Evolutionary conservation across 208 protist genomes (phyloP), one percentile per base, ranked within the genome.

Genomic region (Trypanosoma boissoni): DNA sequence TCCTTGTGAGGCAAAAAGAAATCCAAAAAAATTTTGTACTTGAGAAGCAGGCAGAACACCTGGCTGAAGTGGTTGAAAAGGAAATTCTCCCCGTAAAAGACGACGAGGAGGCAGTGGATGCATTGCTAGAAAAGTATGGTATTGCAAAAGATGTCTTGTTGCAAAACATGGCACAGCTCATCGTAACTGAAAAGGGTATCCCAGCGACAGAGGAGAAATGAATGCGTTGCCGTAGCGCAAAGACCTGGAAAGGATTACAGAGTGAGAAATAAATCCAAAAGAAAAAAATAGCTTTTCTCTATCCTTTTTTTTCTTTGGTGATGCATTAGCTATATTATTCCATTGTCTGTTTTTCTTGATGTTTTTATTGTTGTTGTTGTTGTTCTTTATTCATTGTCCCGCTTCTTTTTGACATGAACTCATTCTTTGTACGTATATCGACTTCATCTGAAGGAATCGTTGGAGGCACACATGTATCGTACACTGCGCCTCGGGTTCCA

Each of bases 1-100:
- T 96, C 69, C 73, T 96, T 27, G 89, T 93, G 58, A 83, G 89
- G 1, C 83, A 93, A 53, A 89, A 90, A 64, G 86, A 96, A 63
- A 91, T 89, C 36, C 65, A 93, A 54, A 96, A 96, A 57, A 96
- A 96, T 64, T 93, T 92, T 74, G 86, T 93, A 23, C 65, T 96
- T 1, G 73, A 91, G 50, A 68, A 89, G 46, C 84, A 92, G 48
- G 89, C 89, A 8, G 70, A 80, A 18, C 62, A 74, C 1, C 69
- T 96, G 16, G 69, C 83, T 5, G 76, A 68, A 14, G 80, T 75
- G 2, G 73, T 86, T 28, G 21, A 67, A 3, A 53, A 72, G 6
- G 88, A 95, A 62, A 26, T 88, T n/a, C 18, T 44, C 21, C 39
- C 53, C 28, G 64, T 68, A 16, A 14, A 71, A 45, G 81, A 67